Percentiles rank a stretch among this genome's conserved stretches.
phyloP scores from a whole-genome alignment of 129 eudicot genomes.

The Lactuca sativa region DNA sequence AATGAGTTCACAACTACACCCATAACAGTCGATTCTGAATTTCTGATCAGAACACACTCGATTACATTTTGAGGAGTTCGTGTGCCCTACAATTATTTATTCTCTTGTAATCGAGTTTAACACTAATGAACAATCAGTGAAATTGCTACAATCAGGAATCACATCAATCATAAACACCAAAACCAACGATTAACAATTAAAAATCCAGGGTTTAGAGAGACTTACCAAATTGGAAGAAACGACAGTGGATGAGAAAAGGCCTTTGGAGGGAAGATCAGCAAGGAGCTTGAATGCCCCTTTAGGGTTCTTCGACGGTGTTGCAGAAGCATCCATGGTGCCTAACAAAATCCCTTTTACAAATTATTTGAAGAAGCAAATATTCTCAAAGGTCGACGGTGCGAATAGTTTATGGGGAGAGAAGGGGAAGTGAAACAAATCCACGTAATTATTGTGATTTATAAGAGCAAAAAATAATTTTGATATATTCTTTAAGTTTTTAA shows the following conservation, averaged over 20 bases:
- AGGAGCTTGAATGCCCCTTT: conserved; percentile 46
- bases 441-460: no score
- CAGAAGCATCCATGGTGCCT: conserved; percentile 37
- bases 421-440: no score
- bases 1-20: neutral
- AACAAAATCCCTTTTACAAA: neutral
- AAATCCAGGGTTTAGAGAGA: conserved; percentile 22
- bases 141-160: conserved; percentile 4
- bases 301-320: conserved; percentile 31
- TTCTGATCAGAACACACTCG: conserved; percentile 8
- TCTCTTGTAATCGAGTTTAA: neutral
- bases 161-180: neutral
- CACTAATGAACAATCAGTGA: neutral
- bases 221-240: conserved; percentile 52
- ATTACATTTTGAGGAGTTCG: neutral
- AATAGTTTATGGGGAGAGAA: neutral
- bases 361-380: neutral
- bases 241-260: conserved; percentile 62
- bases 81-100: neutral
- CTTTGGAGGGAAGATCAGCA: conserved; percentile 69
- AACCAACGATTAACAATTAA: neutral
- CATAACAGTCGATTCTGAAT: neutral
- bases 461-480: no score
- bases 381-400: neutral
- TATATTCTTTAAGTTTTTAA: no score